Base-by-base conservation (phyloP, 1,284 basidiomycete genomes). In the Cystobasidium pallidum region DNA sequence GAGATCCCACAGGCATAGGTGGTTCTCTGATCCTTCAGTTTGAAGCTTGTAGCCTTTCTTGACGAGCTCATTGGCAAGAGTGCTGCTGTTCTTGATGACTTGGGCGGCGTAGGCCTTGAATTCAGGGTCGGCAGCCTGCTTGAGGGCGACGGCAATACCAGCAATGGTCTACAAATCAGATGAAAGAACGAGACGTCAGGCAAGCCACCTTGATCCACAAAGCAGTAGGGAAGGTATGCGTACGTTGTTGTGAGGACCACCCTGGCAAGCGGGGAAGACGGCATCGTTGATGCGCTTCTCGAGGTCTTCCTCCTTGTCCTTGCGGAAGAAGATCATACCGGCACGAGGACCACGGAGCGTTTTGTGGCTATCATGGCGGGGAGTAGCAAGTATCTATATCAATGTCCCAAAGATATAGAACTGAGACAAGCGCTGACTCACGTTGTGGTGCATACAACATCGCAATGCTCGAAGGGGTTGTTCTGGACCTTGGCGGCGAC, bases 181-280 rank as follows among this genome's bases (percentile, higher is more conserved):
- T 32, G 21, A 75, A 32, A n/a, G 62, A 67, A 72, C 59, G 59
- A 11, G 43, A 10, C 0, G 57, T 30, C 17, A 61, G 24, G 21
- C 32, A 30, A 19, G 66, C 59, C 49, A 19, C 67, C 19, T 28
- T 47, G 32, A n/a, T n/a, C n/a, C n/a, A n/a, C n/a, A n/a, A n/a
- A n/a, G n/a, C n/a, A 49, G n/a, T 30, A 39, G 36, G 36, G 21
- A 39, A 41, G 52, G 47, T 51, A 39, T 34, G 82, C 86, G 71
- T 75, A 91, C 89, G 85, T 98, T 95, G 86, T 99, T 99, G 86
- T 99, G 96, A 62, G 96, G 96, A 65, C 96, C 96, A 84, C 96
- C 96, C 85, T 99, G 96, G 88, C 95, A 99, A 55, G 96, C 96
- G 72, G 96, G 96, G 89, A 99, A 99, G 78, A 99, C 96, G 75